These are phyloP conservation scores for Penicillium verhagenii DNA, from an alignment of 495 filamentous ascomycete genomes.

Conservation along the genomic window DNA sequence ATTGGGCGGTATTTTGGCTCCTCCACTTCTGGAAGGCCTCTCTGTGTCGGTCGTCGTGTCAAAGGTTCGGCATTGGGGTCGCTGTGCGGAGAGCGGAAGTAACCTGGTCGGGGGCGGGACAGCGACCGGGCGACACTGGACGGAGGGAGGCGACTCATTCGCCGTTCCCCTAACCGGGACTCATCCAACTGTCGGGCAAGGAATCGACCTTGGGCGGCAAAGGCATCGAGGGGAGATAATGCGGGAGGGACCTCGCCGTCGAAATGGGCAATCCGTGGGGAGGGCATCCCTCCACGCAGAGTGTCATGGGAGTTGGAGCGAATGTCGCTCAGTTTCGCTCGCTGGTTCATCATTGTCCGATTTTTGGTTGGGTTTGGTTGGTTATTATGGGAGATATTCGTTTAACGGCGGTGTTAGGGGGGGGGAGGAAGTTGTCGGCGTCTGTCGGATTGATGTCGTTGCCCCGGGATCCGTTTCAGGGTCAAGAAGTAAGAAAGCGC, in stretches of 20 bases:
- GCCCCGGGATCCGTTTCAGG: background rate
- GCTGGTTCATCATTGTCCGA: constrained; percentile 13
- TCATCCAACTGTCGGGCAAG: constrained; percentile 86
- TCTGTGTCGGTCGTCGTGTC: constrained; percentile 39
- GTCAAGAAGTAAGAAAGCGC: background rate
- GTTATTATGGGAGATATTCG: too few relatives aligned
- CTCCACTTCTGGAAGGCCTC: constrained; percentile 56
- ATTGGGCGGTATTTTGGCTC: constrained; percentile 61
- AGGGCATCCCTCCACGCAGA: constrained; percentile 51
- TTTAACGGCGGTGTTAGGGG: background rate
- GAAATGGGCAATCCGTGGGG: constrained; percentile 68
- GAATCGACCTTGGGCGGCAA: constrained; percentile 82
- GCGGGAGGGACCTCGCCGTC: constrained; percentile 88
- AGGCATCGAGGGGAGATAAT: constrained; percentile 91
- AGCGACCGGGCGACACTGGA: constrained; percentile 75
- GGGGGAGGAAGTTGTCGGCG: background rate
- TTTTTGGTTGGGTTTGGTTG: too few relatives aligned
- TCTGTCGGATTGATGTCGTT: too few relatives aligned
- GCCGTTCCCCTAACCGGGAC: constrained; percentile 61
- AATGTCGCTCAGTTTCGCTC: constrained; percentile 60
- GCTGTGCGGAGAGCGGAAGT: constrained; percentile 60
- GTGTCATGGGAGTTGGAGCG: constrained; percentile 64
- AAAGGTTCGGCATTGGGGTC: constrained; percentile 30
- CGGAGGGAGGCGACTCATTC: constrained; percentile 82
- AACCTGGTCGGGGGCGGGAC: constrained; percentile 66